Conservation (phyloP, 1,284 basidiomycete species). For the Leccinum pachyderme region DNA sequence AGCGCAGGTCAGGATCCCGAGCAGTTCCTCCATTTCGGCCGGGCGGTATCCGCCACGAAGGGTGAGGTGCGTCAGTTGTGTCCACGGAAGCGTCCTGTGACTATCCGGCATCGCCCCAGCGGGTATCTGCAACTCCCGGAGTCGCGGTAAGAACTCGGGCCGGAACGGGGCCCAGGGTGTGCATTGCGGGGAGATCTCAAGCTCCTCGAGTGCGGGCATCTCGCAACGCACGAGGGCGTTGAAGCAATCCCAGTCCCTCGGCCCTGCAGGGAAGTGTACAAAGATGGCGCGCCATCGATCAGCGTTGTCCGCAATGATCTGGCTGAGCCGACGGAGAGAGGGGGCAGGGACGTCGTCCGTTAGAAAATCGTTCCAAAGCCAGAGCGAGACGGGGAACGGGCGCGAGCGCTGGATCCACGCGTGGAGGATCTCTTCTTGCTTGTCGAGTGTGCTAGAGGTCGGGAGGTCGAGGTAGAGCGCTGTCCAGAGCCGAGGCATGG, state of each 20-base stretch:
- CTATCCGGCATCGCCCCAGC: conserved; percentile 32
- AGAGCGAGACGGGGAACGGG: conserved; percentile 25
- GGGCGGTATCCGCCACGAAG: conserved; percentile 30
- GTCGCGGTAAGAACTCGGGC: conserved; percentile 24
- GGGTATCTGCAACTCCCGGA: conserved; percentile 30
- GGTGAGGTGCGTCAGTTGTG: conserved; percentile 31
- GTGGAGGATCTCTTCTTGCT: conserved; percentile 25
- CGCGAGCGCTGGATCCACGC: conserved; percentile 29
- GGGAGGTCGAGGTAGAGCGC: conserved; percentile 32
- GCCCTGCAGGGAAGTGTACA: conserved; percentile 27
- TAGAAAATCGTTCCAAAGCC: conserved; percentile 34
- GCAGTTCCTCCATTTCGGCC: conserved; percentile 26
- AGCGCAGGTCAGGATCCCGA: conserved; percentile 24
- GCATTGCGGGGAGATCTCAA: conserved; percentile 33
- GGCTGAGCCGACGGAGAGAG: conserved; percentile 26
- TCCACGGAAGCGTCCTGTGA: conserved; percentile 30
- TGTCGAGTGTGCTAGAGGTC: conserved; percentile 22
- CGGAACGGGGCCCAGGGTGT: conserved; percentile 32
- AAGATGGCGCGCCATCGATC: conserved; percentile 33
- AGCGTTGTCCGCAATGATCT: conserved; percentile 18
- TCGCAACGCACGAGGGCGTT: conserved; percentile 23
- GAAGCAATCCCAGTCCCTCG: conserved; percentile 30
- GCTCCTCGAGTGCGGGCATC: conserved; percentile 29
- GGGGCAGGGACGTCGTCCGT: conserved; percentile 29
- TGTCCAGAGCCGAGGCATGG: conserved; percentile 32